These are phyloP conservation scores for Starmera caribaea DNA, from an alignment of 805 yeast species.

Conservation along the genomic window DNA sequence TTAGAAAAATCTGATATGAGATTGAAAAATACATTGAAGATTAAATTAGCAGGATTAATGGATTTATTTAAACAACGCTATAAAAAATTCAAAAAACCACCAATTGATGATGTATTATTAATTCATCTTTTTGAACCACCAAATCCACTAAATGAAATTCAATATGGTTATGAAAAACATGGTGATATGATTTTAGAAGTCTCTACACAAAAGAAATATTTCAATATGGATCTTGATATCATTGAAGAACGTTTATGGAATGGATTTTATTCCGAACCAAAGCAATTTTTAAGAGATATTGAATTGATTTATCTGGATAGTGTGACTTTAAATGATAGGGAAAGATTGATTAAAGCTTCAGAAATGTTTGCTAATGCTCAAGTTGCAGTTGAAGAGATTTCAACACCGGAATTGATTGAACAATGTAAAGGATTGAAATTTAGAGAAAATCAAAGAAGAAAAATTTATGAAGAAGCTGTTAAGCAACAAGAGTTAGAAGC, in stretches of 20 bases:
- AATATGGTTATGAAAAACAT: constrained; percentile 35
- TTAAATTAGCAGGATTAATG: constrained; percentile 81
- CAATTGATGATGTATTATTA: constrained; percentile 67
- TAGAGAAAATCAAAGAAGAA: constrained; percentile 52
- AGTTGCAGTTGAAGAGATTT: constrained; percentile 88
- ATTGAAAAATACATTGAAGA: constrained; percentile 74
- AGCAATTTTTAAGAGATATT: constrained; percentile 77
- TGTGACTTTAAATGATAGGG: constrained; percentile 68
- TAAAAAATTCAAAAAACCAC: constrained; percentile 84
- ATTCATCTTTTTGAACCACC: constrained; percentile 70
- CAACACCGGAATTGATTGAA: constrained; percentile 56
- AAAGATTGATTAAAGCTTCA: constrained; percentile 68
- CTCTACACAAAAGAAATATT: constrained; percentile 59
- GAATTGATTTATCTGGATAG: constrained; percentile 80
- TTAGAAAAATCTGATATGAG: constrained; percentile 60
- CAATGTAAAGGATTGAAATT: constrained; percentile 68
- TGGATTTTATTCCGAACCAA: constrained; percentile 89
- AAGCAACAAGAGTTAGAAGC: constrained; percentile 1
- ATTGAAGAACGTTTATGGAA: constrained; percentile 96
- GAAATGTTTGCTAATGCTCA: constrained; percentile 97
- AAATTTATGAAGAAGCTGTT: constrained; percentile 25
- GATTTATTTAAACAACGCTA: constrained; percentile 82
- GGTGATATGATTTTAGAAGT: constrained; percentile 77
- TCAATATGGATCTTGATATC: constrained; percentile 88
- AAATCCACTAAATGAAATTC: constrained; percentile 23